These are phyloP conservation scores for Tolypocladium sp. DNA, from an alignment of 2,329 filamentous ascomycete species.

Conservation along the genomic window DNA sequence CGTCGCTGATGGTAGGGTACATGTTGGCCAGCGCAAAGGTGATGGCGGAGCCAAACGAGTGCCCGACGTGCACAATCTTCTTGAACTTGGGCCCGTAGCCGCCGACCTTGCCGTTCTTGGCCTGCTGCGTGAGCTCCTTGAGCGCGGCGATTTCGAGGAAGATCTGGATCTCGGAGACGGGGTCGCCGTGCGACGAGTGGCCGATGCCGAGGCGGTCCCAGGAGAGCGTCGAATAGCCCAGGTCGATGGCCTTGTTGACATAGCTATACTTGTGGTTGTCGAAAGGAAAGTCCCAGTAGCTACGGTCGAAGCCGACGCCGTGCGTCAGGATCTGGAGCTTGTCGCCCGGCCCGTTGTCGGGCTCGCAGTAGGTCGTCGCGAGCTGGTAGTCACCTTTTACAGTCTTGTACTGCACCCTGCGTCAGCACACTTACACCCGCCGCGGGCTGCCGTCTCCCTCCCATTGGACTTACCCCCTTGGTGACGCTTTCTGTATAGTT, in stretches of 20 bases:
- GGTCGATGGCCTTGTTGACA: constrained; percentile 42
- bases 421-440: neutral
- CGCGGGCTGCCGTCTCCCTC: neutral
- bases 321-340: constrained; percentile 31
- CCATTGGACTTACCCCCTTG: constrained; percentile 27
- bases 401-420: constrained; percentile 31
- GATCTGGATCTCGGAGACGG: constrained; percentile 50
- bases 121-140: constrained; percentile 37
- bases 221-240: constrained; percentile 49
- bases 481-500: constrained; percentile 38
- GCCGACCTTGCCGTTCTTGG: constrained; percentile 35
- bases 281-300: constrained; percentile 53
- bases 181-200: constrained; percentile 47
- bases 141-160: constrained; percentile 50
- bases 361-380: constrained; percentile 52
- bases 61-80: constrained; percentile 50
- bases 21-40: constrained; percentile 44
- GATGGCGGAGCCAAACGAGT: constrained; percentile 54
- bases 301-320: constrained; percentile 30
- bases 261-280: constrained; percentile 56
- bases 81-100: constrained; percentile 25
- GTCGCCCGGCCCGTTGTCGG: constrained; percentile 31
- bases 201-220: constrained; percentile 56
- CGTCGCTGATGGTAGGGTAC: constrained; percentile 45
- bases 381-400: constrained; percentile 47